Percentiles rank a stretch among this genome's conserved stretches.
phyloP scores from a whole-genome alignment of 2,329 filamentous ascomycete genomes.

The Diaporthe eres region DNA sequence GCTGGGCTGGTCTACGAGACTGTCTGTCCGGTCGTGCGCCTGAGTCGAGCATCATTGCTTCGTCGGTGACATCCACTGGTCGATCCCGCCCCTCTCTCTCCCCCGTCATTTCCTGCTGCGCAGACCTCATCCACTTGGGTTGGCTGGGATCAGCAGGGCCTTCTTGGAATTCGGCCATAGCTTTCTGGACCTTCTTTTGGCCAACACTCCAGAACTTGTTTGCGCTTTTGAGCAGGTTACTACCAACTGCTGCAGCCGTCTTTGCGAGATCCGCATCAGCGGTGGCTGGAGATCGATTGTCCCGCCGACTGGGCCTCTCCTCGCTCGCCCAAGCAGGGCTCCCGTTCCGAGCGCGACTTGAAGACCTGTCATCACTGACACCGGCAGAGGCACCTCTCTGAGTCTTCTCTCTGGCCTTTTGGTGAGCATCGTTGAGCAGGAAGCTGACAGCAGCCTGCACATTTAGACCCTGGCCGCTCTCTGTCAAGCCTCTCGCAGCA shows the following conservation, averaged over 20 bases:
- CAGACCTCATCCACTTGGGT: slow-evolving; percentile 95
- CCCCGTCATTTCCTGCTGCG: slow-evolving; percentile 62
- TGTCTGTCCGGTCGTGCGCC: slow-evolving; percentile 68
- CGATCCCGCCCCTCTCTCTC: slow-evolving; percentile 49
- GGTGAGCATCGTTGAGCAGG: slow-evolving; percentile 92
- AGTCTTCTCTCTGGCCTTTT: slow-evolving; percentile 82
- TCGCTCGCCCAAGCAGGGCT: slow-evolving; percentile 76
- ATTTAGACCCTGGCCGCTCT: slow-evolving; percentile 84
- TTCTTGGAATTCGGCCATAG: slow-evolving; percentile 86
- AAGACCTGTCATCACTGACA: slow-evolving; percentile 54
- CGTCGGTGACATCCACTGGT: slow-evolving; percentile 69
- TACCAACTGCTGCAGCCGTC: slow-evolving; percentile 85
- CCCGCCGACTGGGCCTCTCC: slow-evolving; percentile 63
- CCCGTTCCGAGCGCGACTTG: slow-evolving; percentile 54
- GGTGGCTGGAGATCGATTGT: slow-evolving; percentile 68
- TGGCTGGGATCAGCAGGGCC: slow-evolving; percentile 82
- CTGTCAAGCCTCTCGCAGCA: slow-evolving; percentile 82
- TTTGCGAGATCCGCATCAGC: slow-evolving; percentile 83
- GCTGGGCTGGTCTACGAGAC: slow-evolving; percentile 47
- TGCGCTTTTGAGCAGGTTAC: slow-evolving; percentile 90
- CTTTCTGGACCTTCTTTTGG: slow-evolving; percentile 93
- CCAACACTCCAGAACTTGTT: slow-evolving; percentile 96
- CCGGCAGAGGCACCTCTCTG: slow-evolving; percentile 50
- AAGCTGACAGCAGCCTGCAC: slow-evolving; percentile 90
- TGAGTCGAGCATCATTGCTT: slow-evolving; percentile 84